These are phyloP conservation scores for Metarhizium sp. DNA, from an alignment of 2,329 filamentous ascomycete genomes.

Conservation along the genomic window DNA sequence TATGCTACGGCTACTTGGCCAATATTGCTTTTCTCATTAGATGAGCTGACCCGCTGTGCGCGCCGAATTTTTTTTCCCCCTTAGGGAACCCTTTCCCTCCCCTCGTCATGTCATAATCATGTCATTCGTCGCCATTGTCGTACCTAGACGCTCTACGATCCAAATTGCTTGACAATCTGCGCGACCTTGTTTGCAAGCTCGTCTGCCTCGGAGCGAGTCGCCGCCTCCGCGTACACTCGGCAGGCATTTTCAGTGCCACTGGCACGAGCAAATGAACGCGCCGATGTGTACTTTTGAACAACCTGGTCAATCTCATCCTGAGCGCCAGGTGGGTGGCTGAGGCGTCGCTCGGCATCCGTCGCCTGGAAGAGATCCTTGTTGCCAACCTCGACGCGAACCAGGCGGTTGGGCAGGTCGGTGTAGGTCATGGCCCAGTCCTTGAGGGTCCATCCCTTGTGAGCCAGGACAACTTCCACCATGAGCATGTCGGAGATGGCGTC, in stretches of 20 bases:
- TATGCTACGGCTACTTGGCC: not conserved
- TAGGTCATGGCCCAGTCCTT: conserved; percentile 92
- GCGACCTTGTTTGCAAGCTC: conserved; percentile 81
- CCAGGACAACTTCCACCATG: conserved; percentile 89
- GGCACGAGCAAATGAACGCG: conserved; percentile 81
- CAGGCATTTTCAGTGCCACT: conserved; percentile 95
- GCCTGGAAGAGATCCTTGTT: conserved; percentile 87
- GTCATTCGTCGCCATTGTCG: not conserved
- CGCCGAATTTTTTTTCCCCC: not conserved
- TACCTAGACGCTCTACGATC: conserved; percentile 17
- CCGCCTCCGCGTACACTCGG: conserved; percentile 90
- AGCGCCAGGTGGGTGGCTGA: conserved; percentile 68
- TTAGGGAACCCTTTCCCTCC: not conserved
- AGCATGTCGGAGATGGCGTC: conserved; percentile 95
- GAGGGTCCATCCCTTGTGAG: conserved; percentile 85
- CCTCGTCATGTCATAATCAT: not conserved
- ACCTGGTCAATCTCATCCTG: conserved; percentile 81
- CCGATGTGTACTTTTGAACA: conserved; percentile 85
- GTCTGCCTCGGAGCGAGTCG: conserved; percentile 79
- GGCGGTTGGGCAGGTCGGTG: conserved; percentile 84
- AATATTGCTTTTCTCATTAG: not conserved
- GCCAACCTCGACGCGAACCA: conserved; percentile 84
- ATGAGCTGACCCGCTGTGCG: not conserved
- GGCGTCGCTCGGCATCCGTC: conserved; percentile 82
- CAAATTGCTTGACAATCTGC: conserved; percentile 57